Conservation (phyloP, 169 alveolate genomes). For the Theileria parva region DNA sequence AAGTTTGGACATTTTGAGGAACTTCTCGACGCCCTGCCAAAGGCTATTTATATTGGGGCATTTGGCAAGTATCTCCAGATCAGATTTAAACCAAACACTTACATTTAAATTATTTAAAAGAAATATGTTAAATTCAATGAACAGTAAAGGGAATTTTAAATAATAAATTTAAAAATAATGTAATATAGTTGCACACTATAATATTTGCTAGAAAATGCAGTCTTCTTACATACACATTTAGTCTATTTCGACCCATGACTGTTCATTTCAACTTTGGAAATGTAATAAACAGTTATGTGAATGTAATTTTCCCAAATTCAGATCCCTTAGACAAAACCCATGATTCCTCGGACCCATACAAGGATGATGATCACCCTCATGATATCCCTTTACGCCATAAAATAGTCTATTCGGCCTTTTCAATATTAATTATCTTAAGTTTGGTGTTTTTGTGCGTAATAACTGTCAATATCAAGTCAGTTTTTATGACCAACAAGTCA, state of each 20-base stretch:
- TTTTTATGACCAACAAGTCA: constrained; percentile 19
- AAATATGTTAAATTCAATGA: constrained; percentile 11
- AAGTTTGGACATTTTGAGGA: constrained; percentile 45
- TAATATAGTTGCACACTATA: constrained; percentile 11
- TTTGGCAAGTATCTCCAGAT: constrained; percentile 43
- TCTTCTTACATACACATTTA: not conserved
- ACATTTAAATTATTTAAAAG: constrained; percentile 32
- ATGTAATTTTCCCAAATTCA: constrained; percentile 29
- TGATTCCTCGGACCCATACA: constrained; percentile 8
- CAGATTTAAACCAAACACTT: constrained; percentile 38
- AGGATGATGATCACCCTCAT: not conserved
- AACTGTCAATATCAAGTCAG: constrained; percentile 39
- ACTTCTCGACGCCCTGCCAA: constrained; percentile 55
- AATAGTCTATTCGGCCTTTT: not conserved
- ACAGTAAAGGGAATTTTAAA: constrained; percentile 10
- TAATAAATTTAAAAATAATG: constrained; percentile 6
- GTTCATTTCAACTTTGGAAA: constrained; percentile 56
- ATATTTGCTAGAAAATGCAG: not conserved
- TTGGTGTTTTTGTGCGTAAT: constrained; percentile 33
- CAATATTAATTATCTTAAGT: constrained; percentile 7
- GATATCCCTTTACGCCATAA: constrained; percentile 25
- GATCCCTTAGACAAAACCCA: constrained; percentile 13
- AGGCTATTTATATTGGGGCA: constrained; percentile 58
- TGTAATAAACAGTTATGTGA: constrained; percentile 45
- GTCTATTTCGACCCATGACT: constrained; percentile 26